Evolutionary conservation across 257 asterid genomes (phyloP).

Genomic region (Perilla frutescens): DNA sequence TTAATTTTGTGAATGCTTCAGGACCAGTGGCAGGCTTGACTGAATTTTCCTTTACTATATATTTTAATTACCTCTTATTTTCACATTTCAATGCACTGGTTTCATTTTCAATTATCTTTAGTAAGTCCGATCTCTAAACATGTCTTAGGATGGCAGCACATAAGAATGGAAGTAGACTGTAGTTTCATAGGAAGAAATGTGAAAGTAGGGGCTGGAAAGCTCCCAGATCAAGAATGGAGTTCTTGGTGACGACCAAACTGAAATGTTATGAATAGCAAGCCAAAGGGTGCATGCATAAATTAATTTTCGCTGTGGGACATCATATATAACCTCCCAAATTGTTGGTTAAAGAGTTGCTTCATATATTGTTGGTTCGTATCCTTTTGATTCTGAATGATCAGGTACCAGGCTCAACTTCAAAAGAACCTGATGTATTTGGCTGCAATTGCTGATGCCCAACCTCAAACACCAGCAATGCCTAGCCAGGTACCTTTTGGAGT

Average conservation of each 20-base stretch:
- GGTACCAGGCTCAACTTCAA: conserved; percentile 93
- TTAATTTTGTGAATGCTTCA: conserved; percentile 2
- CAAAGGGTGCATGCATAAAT: background rate
- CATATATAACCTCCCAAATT: background rate
- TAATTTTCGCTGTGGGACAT: background rate
- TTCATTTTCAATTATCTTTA: background rate
- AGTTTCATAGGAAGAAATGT: background rate
- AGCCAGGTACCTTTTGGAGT: conserved; percentile 50
- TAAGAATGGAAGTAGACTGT: background rate
- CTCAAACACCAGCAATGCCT: conserved; percentile 77
- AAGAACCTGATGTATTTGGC: conserved; percentile 96
- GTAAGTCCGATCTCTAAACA: background rate
- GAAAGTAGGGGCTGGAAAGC: background rate
- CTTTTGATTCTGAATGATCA: conserved; percentile 40
- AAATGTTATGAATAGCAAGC: background rate
- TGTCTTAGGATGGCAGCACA: background rate
- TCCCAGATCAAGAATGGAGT: background rate
- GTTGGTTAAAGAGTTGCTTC: background rate
- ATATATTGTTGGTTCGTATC: background rate
- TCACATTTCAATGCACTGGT: no score
- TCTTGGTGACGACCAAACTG: background rate
- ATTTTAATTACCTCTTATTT: background rate
- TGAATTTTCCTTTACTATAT: background rate
- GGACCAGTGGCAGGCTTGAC: background rate
- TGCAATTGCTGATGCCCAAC: conserved; percentile 96